Evolutionary conservation across 2,329 filamentous ascomycete species (phyloP).

Genomic region (Cyphellophora europaea): DNA sequence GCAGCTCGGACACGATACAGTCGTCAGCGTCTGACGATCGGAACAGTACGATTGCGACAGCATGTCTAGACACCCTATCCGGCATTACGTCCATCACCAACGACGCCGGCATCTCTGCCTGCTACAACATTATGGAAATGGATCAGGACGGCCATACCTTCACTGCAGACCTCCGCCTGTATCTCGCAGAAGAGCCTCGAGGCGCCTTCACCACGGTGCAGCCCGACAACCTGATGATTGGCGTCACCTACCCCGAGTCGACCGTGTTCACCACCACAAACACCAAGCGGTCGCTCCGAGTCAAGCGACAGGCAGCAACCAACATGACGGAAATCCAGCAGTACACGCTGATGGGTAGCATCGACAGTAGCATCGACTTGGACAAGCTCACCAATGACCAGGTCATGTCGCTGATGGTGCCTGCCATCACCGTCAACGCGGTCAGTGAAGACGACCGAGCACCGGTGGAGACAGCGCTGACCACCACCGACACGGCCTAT

Average conservation of each 20-base stretch:
- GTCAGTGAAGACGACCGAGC: conserved; percentile 11
- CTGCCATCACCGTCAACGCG: conserved; percentile 24
- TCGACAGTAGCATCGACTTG: conserved; percentile 20
- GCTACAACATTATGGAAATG: conserved; percentile 70
- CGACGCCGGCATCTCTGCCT: conserved; percentile 67
- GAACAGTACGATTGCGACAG: conserved; percentile 38
- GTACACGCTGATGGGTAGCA: conserved; percentile 24
- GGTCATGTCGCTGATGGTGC: conserved; percentile 24
- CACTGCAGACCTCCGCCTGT: conserved; percentile 67
- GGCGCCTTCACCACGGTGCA: conserved; percentile 35
- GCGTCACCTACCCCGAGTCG: conserved; percentile 19
- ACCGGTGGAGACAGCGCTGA: conserved; percentile 20
- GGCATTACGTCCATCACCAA: conserved; percentile 51
- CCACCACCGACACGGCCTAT: conserved; percentile 24
- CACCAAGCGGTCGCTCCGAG: conserved; percentile 6
- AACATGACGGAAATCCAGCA: conserved; percentile 22
- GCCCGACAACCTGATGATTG: conserved; percentile 21
- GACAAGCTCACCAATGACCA: conserved; percentile 22
- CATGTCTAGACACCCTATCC: conserved; percentile 51
- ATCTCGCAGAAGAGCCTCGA: conserved; percentile 53
- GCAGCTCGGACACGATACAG: neutral
- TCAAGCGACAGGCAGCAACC: conserved; percentile 2
- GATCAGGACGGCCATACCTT: conserved; percentile 61
- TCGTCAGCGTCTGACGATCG: neutral
- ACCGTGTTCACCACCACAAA: conserved; percentile 15